These are phyloP conservation scores for Tripidium arundinaceum DNA, from an alignment of 202 grass and related monocot species.

Conservation along the genomic window DNA sequence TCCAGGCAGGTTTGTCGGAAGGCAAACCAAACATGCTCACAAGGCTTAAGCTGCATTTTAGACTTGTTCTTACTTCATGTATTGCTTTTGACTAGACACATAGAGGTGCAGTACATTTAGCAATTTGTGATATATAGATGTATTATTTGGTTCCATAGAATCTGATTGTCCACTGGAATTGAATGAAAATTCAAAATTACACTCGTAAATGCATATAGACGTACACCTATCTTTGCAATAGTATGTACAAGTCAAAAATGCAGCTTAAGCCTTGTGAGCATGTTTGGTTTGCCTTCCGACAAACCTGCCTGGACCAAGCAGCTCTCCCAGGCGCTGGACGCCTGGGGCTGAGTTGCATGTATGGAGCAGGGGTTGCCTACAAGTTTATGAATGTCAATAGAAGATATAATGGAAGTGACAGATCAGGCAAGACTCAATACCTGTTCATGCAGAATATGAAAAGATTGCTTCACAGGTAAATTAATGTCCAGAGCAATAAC, in stretches of 20 bases:
- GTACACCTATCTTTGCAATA: not conserved
- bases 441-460: slow-evolving; percentile 98
- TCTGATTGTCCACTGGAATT: not conserved
- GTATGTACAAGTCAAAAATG: not conserved
- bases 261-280: too few relatives aligned
- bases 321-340: not conserved
- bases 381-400: not conserved
- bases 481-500: slow-evolving; percentile 96
- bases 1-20: not conserved
- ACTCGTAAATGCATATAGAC: not conserved
- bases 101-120: not conserved
- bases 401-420: not conserved
- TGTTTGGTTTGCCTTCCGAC: not conserved
- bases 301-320: not conserved
- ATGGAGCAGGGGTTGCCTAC: not conserved
- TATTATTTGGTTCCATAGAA: not conserved
- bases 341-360: not conserved
- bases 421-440: slow-evolving; percentile 43
- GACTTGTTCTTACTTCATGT: not conserved
- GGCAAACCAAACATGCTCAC: not conserved
- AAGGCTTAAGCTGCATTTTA: slow-evolving; percentile 2
- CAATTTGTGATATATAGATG: not conserved
- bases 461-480: slow-evolving; percentile 97
- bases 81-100: not conserved
- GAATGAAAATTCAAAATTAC: slow-evolving; percentile 4